Evolutionary conservation across 192 early-diverging fungal species (phyloP), one percentile per base, ranked within the genome.

Genomic region (Backusella tuberculispora): DNA sequence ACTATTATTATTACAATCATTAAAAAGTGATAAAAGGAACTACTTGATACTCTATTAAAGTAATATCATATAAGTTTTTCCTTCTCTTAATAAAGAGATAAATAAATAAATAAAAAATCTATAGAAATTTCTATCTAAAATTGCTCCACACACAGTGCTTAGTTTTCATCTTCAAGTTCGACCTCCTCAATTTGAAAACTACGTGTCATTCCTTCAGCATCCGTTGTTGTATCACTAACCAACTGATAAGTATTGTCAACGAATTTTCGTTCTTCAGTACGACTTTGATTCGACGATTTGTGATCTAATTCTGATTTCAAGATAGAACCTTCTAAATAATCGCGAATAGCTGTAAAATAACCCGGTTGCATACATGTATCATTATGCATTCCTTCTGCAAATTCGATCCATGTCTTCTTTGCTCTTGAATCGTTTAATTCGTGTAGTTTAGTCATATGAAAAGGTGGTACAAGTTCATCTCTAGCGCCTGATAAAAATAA

Each of bases 391-490:
- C 97, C 97, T n/a, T 90, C 74, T 12, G 78, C 75, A 82, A 98
- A 97, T 77, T 86, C 85, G 42, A 87, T 85, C 89, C 90, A 87
- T 13, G 67, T 73, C 29, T 78, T 77, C 7, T 69, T 42, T 53
- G 80, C 76, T 21, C 81, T 75, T 2, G 86, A 86, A 50, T 86
- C 79, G 43, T 87, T 85, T 37, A 89, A 74, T 63, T 92, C 90
- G 42, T 88, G 90, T 13, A 99, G 87, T 56, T 83, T 78, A 19
- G 80, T 67, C 97, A 99, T 99, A 76, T 99, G 96, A 41, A 77
- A 72, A 40, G 94, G 90, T 37, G 96, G 97, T 10, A 98, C 87
- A 45, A 99, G 81, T 76, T 97, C 96, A 81, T 99, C 97, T 63
- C 85, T 84, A 1, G 83, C 74, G 4, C 96, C 95, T 15, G 92